Evolutionary conservation across 257 asterid species (phyloP), one percentile per base, ranked within the genome.

Genomic region (Solanum paucissectum): DNA sequence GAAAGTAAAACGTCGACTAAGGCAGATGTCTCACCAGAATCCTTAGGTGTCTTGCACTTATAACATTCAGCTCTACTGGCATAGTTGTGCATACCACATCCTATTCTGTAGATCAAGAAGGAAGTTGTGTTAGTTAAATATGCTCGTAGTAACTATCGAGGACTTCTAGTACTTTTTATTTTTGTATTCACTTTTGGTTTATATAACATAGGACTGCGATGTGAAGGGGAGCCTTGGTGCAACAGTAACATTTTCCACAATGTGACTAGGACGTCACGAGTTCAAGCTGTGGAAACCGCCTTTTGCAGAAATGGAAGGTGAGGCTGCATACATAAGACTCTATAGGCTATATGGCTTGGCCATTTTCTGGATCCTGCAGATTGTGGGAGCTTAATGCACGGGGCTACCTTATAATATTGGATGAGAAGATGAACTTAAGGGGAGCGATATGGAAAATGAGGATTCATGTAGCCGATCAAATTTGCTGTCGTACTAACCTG

Each of bases 31-130:
- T 87, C 90, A 93, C 98, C 93, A 87, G 71, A 94, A 87, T 92
- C 98, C 90, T 87, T 91, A 1, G 95, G 94, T 9, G 92, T 86
- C 85, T 88, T 93, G 96, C 98, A 95, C 88, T 92, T 94, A 44
- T 87, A 92, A 79, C 98, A 95, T 90, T 94, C 95, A 77, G 77
- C 87, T 92, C 98, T 94, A 92, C 93, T 91, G 32, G 98, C 98
- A 87, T 94, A 95, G 85, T 95, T 94, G 44, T 95, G 98, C 87
- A 89, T 90, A 77, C 95, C 93, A 64, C 98, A 95, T 84, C 95
- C 97, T 66, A 84, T 29, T 89, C 98, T 93, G 93, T 81, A 3
- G 7, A 49, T 27, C 44, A 29, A 82, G 11, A 46, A 49, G n/a
- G 7, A 36, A 66, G 20, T 84, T 75, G 3, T 20, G 23, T 55